phyloP scores from a whole-genome alignment of 169 alveolate genomes.

The Plasmodium vivax region DNA sequence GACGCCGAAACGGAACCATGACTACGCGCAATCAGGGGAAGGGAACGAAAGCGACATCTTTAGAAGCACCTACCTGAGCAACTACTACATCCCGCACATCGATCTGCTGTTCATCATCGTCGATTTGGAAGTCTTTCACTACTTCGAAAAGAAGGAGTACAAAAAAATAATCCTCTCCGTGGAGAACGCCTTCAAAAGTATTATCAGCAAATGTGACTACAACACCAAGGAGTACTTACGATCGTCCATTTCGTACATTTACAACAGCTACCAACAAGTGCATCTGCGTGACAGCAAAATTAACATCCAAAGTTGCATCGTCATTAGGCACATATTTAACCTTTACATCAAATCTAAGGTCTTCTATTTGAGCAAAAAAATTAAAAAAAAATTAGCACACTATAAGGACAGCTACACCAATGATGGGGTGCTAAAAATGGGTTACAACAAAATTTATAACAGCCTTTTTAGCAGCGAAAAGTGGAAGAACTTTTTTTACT shows the following conservation, averaged over 20 bases:
- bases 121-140: slow-evolving; percentile 43
- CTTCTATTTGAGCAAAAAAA: slow-evolving; percentile 58
- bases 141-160: slow-evolving; percentile 50
- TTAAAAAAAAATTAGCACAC: slow-evolving; percentile 37
- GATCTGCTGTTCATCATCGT: slow-evolving; percentile 59
- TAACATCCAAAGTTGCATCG: slow-evolving; percentile 48
- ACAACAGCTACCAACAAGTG: slow-evolving; percentile 70
- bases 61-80: slow-evolving; percentile 51
- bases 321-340: slow-evolving; percentile 53
- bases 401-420: slow-evolving; percentile 19
- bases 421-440: slow-evolving; percentile 28
- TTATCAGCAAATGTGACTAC: slow-evolving; percentile 61
- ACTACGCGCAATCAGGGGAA: background rate
- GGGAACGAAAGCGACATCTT: background rate
- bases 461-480: background rate
- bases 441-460: slow-evolving; percentile 25
- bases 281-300: slow-evolving; percentile 39
- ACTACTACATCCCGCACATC: slow-evolving; percentile 70
- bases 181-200: slow-evolving; percentile 23
- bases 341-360: slow-evolving; percentile 46
- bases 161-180: slow-evolving; percentile 47
- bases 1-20: slow-evolving; percentile 29
- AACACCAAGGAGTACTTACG: slow-evolving; percentile 75
- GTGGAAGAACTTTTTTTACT: slow-evolving; percentile 50
- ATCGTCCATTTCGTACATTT: slow-evolving; percentile 62